phyloP scores from a whole-genome alignment of 2,329 filamentous ascomycete species.

The Penicillium digitatum region DNA sequence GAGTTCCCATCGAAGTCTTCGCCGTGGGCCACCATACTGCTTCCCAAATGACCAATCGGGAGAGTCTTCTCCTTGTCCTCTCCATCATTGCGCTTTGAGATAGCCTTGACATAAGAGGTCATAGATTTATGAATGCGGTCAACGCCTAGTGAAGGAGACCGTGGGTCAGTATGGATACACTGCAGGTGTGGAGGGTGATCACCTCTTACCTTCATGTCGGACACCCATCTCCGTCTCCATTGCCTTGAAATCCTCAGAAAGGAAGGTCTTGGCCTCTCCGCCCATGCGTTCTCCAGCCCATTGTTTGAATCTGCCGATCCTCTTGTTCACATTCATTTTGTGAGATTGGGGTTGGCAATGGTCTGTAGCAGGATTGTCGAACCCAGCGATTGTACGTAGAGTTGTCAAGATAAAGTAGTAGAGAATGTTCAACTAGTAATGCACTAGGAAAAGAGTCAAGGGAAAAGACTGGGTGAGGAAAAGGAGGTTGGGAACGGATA shows the following conservation, averaged over 20 bases:
- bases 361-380: conserved; percentile 6
- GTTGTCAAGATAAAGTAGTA: neutral
- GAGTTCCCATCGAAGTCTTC: conserved; percentile 90
- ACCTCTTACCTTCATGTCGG: conserved; percentile 70
- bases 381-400: conserved; percentile 7
- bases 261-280: conserved; percentile 77
- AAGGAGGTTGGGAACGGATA: conserved; percentile 18
- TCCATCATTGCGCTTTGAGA: conserved; percentile 76
- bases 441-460: neutral
- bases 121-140: conserved; percentile 84
- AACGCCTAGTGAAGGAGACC: conserved; percentile 62
- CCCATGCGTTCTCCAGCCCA: conserved; percentile 98
- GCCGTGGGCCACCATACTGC: conserved; percentile 81
- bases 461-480: conserved; percentile 2
- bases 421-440: neutral
- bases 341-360: conserved; percentile 6
- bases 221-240: conserved; percentile 87
- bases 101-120: conserved; percentile 79
- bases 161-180: neutral
- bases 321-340: conserved; percentile 69
- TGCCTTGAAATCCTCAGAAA: conserved; percentile 85
- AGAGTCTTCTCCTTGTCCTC: conserved; percentile 86
- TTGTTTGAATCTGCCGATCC: conserved; percentile 93
- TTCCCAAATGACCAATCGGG: conserved; percentile 73
- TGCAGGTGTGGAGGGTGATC: neutral